Evolutionary conservation across 768 basidiomycete species (phyloP), one percentile per base, ranked within the genome.

Genomic region (Austroboletus eburneus): DNA sequence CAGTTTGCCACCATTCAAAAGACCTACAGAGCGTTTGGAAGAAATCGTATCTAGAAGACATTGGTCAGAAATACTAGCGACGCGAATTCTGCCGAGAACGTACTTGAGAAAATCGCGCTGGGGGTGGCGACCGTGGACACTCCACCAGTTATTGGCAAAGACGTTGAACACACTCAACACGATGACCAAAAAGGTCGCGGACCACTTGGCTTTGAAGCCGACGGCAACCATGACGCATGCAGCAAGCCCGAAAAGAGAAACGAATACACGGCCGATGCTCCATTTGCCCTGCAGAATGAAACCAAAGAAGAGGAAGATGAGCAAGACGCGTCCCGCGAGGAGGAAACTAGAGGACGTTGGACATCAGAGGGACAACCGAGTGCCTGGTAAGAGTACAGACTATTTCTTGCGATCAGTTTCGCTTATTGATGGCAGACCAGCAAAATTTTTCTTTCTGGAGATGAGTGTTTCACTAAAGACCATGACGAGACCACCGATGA

Each of bases 151-250:
- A 77, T 99, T 99, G 68, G 88, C 90, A 59, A 95, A 90, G 27
- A 95, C 92, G 65, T 99, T 99, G 84, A 98, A 97, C 58, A 91
- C 67, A 62, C 88, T 91, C 59, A 99, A 70, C 4, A 93, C 77
- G 53, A 96, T 69, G 49, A 97, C 94, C 50, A 99, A 80, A 82
- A 98, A 98, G 12, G 84, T 81, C 3, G 95, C 95, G 13, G 91
- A 92, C 91, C 93, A 96, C 72, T 97, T 98, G 59, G 96, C 95
- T 72, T 98, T 98, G 83, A 97, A 98, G 37, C 96, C 96, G 51
- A 98, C 78, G 9, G 94, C 96, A 39, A 99, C 94, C 90, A 95
- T 97, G 61, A 80, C 69, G 62, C 96, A 98, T 4, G 94, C 93
- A 13, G 78, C 87, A 36, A 99, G 77, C 45, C 96, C 96, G 49